These are phyloP conservation scores for Collybia mongolica DNA, from an alignment of 768 basidiomycete species.

Conservation along the genomic window DNA sequence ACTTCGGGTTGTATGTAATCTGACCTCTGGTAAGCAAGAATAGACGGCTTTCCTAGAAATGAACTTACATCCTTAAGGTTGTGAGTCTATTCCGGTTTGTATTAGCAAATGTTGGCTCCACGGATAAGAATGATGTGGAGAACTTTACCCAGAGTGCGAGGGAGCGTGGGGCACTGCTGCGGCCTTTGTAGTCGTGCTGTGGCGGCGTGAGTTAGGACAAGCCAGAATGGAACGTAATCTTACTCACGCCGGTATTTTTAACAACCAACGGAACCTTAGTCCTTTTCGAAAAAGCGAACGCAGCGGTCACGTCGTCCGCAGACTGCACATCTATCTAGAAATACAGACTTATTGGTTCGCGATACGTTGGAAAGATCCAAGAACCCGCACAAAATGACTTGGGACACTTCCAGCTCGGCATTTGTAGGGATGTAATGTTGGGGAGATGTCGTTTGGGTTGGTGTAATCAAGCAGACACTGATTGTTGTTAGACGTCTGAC, in stretches of 20 bases:
- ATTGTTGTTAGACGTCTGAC: constrained; percentile 40
- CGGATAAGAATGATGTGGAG: too few species aligned
- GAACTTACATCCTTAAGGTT: constrained; percentile 34
- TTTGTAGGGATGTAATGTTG: constrained; percentile 19
- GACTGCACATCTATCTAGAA: constrained; percentile 31
- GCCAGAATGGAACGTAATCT: not conserved
- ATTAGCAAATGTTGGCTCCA: too few species aligned
- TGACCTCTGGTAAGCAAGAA: constrained; percentile 8
- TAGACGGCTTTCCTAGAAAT: not conserved
- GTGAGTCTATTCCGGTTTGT: constrained; percentile 29
- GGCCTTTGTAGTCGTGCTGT: constrained; percentile 49
- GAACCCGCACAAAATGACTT: constrained; percentile 32
- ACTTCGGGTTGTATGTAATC: constrained; percentile 33
- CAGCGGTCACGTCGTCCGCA: constrained; percentile 39
- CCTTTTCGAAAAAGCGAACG: constrained; percentile 40
- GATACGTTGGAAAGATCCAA: not conserved
- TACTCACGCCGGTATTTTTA: constrained; percentile 50
- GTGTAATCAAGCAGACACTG: constrained; percentile 47
- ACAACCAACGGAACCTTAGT: constrained; percentile 41
- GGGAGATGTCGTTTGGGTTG: constrained; percentile 25
- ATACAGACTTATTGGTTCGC: not conserved
- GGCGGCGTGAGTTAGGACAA: not conserved
- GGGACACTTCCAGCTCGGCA: constrained; percentile 39
- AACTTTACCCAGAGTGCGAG: constrained; percentile 41
- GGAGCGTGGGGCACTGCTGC: constrained; percentile 43